phyloP scores from a whole-genome alignment of 768 basidiomycete species.

The Fistulinella prunicolor region DNA sequence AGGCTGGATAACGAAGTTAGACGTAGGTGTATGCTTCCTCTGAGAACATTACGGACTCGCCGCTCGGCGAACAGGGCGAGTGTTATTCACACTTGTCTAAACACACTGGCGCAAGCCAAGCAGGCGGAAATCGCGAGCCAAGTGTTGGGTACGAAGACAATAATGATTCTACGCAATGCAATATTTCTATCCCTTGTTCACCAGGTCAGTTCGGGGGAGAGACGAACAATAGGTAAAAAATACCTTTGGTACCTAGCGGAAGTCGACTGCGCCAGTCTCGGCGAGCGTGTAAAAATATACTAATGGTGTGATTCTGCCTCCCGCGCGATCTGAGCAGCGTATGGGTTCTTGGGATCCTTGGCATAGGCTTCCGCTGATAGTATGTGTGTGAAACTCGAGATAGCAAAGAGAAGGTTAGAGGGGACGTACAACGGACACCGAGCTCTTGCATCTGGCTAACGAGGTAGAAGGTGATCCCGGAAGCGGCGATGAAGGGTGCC shows the following conservation, averaged over 20 bases:
- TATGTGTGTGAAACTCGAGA: slow-evolving; percentile 1
- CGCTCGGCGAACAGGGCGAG: not conserved
- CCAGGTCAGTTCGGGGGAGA: not conserved
- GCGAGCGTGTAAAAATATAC: not conserved
- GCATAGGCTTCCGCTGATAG: slow-evolving; percentile 59
- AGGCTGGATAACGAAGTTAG: not conserved
- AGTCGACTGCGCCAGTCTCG: no score
- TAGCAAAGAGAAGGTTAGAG: not conserved
- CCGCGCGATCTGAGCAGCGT: slow-evolving; percentile 72
- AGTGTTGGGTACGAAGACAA: slow-evolving; percentile 6
- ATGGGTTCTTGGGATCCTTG: slow-evolving; percentile 80
- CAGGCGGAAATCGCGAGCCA: not conserved
- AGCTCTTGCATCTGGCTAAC: slow-evolving; percentile 66
- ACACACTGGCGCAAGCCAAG: not conserved
- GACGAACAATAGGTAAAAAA: not conserved
- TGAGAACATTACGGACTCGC: no score
- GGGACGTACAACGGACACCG: slow-evolving; percentile 65
- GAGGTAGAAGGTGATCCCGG: slow-evolving; percentile 61
- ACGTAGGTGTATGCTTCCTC: no score
- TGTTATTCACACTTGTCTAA: not conserved
- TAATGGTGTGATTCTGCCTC: slow-evolving; percentile 49
- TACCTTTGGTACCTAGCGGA: slow-evolving; percentile 11
- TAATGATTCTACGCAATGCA: slow-evolving; percentile 16
- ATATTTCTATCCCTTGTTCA: slow-evolving; percentile 12
- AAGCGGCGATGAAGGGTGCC: slow-evolving; percentile 78